phyloP scores from a whole-genome alignment of 176 grass and related monocot genomes.

The Avena sativa region DNA sequence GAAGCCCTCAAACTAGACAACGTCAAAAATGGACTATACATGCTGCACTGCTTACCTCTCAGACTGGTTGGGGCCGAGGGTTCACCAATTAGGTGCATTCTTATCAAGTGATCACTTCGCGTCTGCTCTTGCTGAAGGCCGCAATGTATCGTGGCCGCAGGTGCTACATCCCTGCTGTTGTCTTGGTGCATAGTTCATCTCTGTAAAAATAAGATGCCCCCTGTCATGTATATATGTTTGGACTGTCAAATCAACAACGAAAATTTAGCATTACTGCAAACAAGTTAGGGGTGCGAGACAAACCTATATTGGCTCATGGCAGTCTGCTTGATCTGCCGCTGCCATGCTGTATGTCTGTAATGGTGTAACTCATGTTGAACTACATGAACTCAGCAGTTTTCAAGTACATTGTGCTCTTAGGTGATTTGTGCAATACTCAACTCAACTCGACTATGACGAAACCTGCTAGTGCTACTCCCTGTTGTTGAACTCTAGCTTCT shows the following conservation, averaged over 20 bases:
- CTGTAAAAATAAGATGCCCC: background rate
- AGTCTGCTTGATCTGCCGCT: conserved; percentile 6
- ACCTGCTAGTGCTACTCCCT: background rate
- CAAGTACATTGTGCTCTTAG: background rate
- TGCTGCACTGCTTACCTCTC: conserved; percentile 75
- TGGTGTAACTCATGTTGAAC: background rate
- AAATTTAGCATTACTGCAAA: background rate
- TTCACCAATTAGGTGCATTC: conserved; percentile 86
- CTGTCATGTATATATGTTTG: background rate
- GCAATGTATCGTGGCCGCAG: background rate
- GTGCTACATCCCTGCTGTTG: conserved; percentile 3
- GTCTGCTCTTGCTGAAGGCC: background rate
- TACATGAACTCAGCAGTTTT: background rate
- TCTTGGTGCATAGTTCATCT: background rate
- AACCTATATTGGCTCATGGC: background rate
- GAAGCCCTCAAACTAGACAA: conserved; percentile 83
- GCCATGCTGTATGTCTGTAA: background rate
- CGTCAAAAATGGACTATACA: conserved; percentile 68
- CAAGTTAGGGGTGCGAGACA: conserved; percentile 5
- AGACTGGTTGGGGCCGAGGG: conserved; percentile 66
- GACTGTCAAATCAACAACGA: background rate
- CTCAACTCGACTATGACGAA: background rate
- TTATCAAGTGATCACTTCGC: conserved; percentile 60
- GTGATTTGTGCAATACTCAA: conserved; percentile 20
- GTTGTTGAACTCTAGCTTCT: background rate